Evolutionary conservation across 371 early-diverging fungal genomes (phyloP), one percentile per base, ranked within the genome.

Genomic region (Mucor saturninus): DNA sequence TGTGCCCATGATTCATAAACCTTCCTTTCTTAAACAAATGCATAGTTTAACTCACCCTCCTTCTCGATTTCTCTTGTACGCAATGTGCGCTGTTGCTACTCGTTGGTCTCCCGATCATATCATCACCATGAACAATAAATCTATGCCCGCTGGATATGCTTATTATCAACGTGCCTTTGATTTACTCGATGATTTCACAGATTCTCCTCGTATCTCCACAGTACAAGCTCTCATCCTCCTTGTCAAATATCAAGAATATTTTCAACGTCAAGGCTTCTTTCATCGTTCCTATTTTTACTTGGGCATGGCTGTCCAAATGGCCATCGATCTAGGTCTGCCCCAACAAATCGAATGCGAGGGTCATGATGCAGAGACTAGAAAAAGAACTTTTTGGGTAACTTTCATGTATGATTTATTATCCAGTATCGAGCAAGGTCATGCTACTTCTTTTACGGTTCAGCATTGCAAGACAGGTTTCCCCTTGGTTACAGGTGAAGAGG

Each of bases 271-370:
- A 1, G 81, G 81, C 0, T 81, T 69, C 46, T 75, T 76, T 59
- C 69, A 71, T 52, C 69, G 79, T 5, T 71, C 81, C 0, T 65
- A 74, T 38, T 48, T 69, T 9, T 81, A 71, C 56, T 56, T 81
- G 9, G 67, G 77, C 1, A 72, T 76, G 85, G 95, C 93, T 26
- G 85, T 89, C 10, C 79, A 86, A 15, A 93, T 92, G 90, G 87
- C 90, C 13, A 80, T 87, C 56, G 92, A 91, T 57, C 70, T 94
- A 3, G 88, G 88, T 9, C 67, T 89, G 15, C 55, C 75, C 4
- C 64, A 71, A 48, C 40, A 70, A n/a, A 8, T 35, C 35, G 52
- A 83, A 69, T 65, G 69, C 39, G 69, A 79, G 45, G 37, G 67
- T 32, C 30, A 68, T 51, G 73, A 65, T 58, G 29, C 69, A 2